Percentiles rank a stretch among this genome's conserved stretches.
phyloP scores from a whole-genome alignment of 345 rosid species.

The Pistacia vera region DNA sequence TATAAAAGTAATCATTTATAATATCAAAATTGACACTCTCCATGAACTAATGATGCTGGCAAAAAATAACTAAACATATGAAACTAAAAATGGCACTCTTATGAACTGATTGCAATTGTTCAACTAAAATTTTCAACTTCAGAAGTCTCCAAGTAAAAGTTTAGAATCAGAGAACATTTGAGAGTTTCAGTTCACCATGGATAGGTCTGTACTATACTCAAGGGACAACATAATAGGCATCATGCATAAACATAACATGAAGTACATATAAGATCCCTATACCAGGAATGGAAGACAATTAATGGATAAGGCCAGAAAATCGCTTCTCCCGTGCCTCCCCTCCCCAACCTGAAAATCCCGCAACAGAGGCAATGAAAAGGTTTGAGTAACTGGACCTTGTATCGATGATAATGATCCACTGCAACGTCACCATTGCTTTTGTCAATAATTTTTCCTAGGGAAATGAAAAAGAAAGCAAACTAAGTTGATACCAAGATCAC shows the following conservation, averaged over 20 bases:
- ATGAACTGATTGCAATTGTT: not conserved
- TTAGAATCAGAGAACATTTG: not conserved
- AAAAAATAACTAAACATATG: too few species aligned
- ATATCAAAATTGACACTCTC: not conserved
- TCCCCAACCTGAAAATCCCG: not conserved
- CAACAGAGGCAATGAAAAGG: not conserved
- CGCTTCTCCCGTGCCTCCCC: not conserved
- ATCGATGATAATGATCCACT: slow-evolving; percentile 74
- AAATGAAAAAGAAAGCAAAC: slow-evolving; percentile 3
- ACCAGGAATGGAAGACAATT: not conserved
- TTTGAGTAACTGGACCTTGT: slow-evolving; percentile 66
- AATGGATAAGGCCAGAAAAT: not conserved
- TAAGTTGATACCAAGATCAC: not conserved
- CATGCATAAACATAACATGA: not conserved
- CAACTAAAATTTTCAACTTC: slow-evolving; percentile 3
- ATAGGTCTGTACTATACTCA: not conserved
- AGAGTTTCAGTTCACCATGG: not conserved
- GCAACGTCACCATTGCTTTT: slow-evolving; percentile 79
- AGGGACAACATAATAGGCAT: slow-evolving; percentile 4
- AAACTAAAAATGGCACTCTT: too few species aligned
- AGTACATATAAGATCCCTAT: not conserved
- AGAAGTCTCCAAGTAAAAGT: not conserved
- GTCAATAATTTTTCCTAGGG: slow-evolving; percentile 65
- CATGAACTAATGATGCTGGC: too few species aligned
- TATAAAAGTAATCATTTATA: not conserved